phyloP scores from a whole-genome alignment of 148 eudicot species.

The Diospyros kaki region DNA sequence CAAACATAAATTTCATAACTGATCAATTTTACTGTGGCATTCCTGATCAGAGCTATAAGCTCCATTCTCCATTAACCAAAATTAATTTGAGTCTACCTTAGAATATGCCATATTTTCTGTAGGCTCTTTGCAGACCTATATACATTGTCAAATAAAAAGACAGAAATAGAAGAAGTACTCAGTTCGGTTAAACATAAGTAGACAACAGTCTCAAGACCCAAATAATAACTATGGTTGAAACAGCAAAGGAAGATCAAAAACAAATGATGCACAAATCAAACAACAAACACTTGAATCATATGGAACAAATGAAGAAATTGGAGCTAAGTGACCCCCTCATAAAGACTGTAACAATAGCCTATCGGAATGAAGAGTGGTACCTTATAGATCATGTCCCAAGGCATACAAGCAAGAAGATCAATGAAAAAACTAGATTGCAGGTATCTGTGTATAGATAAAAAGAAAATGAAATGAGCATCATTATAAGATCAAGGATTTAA shows the following conservation, averaged over 20 bases:
- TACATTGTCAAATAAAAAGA: background rate
- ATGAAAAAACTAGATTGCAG: slow-evolving; percentile 66
- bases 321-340: background rate
- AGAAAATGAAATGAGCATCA: background rate
- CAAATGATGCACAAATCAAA: background rate
- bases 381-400: slow-evolving; percentile 91
- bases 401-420: slow-evolving; percentile 82
- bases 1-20: background rate
- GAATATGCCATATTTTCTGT: too few relatives aligned
- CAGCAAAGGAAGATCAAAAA: background rate
- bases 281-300: background rate
- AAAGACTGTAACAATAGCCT: background rate
- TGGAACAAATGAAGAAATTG: background rate
- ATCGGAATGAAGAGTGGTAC: slow-evolving; percentile 28
- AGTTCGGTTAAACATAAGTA: background rate
- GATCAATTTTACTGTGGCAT: background rate
- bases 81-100: too few relatives aligned
- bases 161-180: background rate
- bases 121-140: too few relatives aligned
- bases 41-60: background rate
- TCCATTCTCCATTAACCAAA: background rate
- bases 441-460: slow-evolving; percentile 46
- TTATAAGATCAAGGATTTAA: background rate
- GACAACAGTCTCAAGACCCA: background rate
- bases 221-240: background rate